Evolutionary conservation across 805 yeast species (phyloP), one percentile per base, ranked within the genome.

Genomic region (Cyberlindnera maritima): DNA sequence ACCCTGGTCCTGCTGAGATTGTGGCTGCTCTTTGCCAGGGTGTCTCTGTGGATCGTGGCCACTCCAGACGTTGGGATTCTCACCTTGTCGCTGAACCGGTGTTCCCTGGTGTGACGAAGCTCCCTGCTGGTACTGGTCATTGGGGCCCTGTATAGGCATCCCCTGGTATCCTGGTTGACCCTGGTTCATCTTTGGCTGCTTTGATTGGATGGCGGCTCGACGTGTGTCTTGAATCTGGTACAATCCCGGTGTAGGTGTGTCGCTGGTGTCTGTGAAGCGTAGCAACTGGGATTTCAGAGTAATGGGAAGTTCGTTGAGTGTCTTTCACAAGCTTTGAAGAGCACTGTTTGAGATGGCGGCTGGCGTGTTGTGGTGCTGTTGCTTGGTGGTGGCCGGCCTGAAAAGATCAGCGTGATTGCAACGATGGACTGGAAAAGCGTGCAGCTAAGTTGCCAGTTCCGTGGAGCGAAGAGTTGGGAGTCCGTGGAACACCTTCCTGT

Each of bases 1-100:
- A 25, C 40, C 32, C 29, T 34, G 46, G 15, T 33, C 39, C 18
- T 44, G 53, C 29, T 46, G 46, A 10, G 38, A 43, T 17, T 33
- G 56, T 25, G 44, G 44, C 4, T 46, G 47, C 6, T 36, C 34
- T 17, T 19, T 25, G 4, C 40, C 33, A 12, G 20, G 44, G 20
- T 26, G 39, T 31, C 31, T 34, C 12, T 39, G 40, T 19, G 38
- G 42, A 19, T 44, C 47, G 4, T 37, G 47, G 10, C 29, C 26
- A 8, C 18, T 10, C 42, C 45, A 46, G 3, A 14, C n/a, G 25
- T 13, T 21, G 5, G 41, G 44, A 3, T 19, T 26, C 32, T 44
- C 47, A 6, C 43, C 47, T 2, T 23, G 40, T 34, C 43, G 43
- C 20, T 39, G 47, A 12, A 31, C 36, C 4, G 47, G 47, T 11